Evolutionary conservation across 495 filamentous ascomycete species (phyloP).

Genomic region (Aspergillus cristatus): DNA sequence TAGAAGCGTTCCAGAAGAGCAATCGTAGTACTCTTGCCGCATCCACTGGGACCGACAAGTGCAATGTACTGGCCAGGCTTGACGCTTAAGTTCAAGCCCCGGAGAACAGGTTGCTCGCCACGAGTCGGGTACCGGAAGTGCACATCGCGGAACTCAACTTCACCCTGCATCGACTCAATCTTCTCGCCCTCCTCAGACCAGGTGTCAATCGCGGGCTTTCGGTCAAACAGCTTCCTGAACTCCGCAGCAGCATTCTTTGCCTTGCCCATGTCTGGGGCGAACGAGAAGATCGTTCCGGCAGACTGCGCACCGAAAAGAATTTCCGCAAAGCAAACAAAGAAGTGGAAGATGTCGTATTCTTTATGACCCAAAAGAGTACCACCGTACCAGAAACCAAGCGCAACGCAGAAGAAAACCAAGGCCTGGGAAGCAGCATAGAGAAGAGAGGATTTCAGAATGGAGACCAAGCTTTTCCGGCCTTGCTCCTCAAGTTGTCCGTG

Average conservation of each 20-base stretch:
- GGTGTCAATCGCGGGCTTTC: slow-evolving; percentile 65
- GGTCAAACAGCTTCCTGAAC: slow-evolving; percentile 71
- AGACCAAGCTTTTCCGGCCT: slow-evolving; percentile 49
- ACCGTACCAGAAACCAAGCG: slow-evolving; percentile 93
- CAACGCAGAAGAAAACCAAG: slow-evolving; percentile 70
- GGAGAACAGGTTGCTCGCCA: slow-evolving; percentile 69
- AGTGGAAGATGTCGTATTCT: slow-evolving; percentile 67
- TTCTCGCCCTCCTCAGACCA: slow-evolving; percentile 68
- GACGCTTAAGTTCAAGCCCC: slow-evolving; percentile 61
- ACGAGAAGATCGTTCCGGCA: slow-evolving; percentile 80
- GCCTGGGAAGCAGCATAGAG: slow-evolving; percentile 76
- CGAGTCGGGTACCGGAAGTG: slow-evolving; percentile 77
- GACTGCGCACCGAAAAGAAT: slow-evolving; percentile 78
- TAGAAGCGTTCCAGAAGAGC: slow-evolving; percentile 78
- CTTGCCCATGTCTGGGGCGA: slow-evolving; percentile 81
- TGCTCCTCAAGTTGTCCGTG: slow-evolving; percentile 57
- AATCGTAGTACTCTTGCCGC: slow-evolving; percentile 79
- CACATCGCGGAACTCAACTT: slow-evolving; percentile 70
- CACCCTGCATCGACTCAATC: slow-evolving; percentile 50
- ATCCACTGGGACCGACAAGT: slow-evolving; percentile 72
- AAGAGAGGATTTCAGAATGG: slow-evolving; percentile 55
- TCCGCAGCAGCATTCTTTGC: slow-evolving; percentile 69
- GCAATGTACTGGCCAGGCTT: slow-evolving; percentile 72
- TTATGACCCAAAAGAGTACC: slow-evolving; percentile 62
- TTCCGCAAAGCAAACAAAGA: slow-evolving; percentile 76